These are phyloP conservation scores for Termitomyces sp. DNA, from an alignment of 768 basidiomycete genomes.

Conservation along the genomic window DNA sequence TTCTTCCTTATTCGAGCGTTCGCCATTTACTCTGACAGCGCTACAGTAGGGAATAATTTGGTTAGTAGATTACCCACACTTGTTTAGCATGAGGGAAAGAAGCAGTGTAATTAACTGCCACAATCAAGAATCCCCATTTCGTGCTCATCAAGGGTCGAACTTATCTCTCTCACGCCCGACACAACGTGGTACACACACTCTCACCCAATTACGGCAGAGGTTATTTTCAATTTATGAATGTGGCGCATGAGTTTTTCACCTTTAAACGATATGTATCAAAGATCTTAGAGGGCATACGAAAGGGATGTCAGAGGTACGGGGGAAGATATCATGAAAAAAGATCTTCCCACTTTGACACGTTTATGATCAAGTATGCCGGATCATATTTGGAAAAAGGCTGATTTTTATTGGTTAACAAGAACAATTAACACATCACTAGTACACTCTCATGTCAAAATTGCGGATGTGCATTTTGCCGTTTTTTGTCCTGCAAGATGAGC, in stretches of 20 bases:
- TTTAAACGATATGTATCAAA: too few species aligned
- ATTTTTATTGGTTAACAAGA: not conserved
- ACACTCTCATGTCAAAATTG: constrained; percentile 5
- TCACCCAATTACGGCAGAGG: not conserved
- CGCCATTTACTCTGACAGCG: not conserved
- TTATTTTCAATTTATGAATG: not conserved
- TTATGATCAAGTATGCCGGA: too few species aligned
- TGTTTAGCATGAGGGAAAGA: not conserved
- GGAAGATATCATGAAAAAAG: too few species aligned
- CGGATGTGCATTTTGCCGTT: constrained; percentile 4
- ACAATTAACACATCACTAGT: not conserved
- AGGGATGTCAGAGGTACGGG: not conserved
- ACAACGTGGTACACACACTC: too few species aligned
- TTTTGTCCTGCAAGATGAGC: constrained; percentile 5
- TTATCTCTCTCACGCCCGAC: not conserved
- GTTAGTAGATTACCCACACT: not conserved
- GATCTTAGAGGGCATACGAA: too few species aligned
- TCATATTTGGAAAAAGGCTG: not conserved
- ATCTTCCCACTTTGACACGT: not conserved
- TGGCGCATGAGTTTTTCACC: not conserved
- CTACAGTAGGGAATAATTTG: not conserved
- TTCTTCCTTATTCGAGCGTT: not conserved
- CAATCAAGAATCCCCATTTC: not conserved
- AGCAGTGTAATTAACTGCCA: not conserved
- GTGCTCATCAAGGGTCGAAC: not conserved